Evolutionary conservation across 768 basidiomycete species (phyloP).

Genomic region (Naganishia kalamii): DNA sequence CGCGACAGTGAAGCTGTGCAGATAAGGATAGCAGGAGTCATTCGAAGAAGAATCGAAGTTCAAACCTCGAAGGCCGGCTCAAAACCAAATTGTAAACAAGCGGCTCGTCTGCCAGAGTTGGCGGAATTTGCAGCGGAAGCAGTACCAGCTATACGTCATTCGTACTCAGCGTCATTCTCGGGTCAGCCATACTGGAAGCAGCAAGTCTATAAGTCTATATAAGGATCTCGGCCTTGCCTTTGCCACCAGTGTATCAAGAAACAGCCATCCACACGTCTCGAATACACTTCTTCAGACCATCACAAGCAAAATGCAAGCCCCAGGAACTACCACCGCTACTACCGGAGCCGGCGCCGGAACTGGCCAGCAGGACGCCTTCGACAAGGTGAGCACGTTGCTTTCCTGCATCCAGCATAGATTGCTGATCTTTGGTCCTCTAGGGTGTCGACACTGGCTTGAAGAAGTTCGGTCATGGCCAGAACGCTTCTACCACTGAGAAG

Average conservation of each 20-base stretch:
- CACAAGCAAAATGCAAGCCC: neutral
- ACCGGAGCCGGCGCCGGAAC: conserved; percentile 5
- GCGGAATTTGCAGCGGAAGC: too few species aligned
- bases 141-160: too few species aligned
- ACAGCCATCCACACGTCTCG: too few species aligned
- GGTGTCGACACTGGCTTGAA: conserved; percentile 22
- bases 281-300: too few species aligned
- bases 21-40: too few species aligned
- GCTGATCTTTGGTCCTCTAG: neutral
- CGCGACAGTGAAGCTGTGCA: too few species aligned
- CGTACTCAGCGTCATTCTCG: too few species aligned
- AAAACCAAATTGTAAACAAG: neutral
- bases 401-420: neutral
- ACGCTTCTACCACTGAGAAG: conserved; percentile 23
- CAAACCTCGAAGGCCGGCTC: too few species aligned
- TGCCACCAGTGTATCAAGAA: too few species aligned
- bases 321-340: conserved; percentile 15
- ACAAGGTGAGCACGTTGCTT: conserved; percentile 16
- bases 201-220: too few species aligned
- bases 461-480: conserved; percentile 6
- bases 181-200: too few species aligned
- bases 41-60: neutral
- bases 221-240: too few species aligned
- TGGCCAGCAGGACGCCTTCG: conserved; percentile 21
- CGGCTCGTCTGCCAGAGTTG: neutral